A percentile compares a stretch with the other conserved stretches of the same genome.
Evolutionary conservation across 441 rosid species (phyloP).

Genomic region (Sinapis alba): DNA sequence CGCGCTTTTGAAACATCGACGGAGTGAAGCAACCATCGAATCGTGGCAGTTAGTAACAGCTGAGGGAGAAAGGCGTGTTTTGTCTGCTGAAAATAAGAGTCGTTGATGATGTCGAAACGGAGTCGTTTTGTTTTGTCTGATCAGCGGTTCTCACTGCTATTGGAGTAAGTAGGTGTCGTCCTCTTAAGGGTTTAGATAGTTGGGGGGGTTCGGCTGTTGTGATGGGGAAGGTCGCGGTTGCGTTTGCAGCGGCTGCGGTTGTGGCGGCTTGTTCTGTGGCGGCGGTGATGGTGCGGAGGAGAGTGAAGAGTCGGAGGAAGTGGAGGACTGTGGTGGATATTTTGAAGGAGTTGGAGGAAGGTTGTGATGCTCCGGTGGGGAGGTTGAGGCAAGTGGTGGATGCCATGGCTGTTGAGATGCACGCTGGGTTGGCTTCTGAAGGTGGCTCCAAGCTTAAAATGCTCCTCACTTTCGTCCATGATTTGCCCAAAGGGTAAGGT

Average conservation of each 20-base stretch:
- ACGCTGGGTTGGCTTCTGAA: constrained; percentile 96
- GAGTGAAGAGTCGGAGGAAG: constrained; percentile 69
- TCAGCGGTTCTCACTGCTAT: constrained; percentile 3
- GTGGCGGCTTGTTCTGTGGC: constrained; percentile 80
- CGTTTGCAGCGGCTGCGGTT: constrained; percentile 69
- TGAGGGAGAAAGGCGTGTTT: constrained; percentile 7
- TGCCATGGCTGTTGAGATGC: constrained; percentile 97
- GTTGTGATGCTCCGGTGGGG: constrained; percentile 67
- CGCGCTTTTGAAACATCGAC: not conserved
- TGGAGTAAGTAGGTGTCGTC: not conserved
- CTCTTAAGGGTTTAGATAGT: constrained; percentile 5
- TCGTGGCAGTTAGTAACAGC: constrained; percentile 25
- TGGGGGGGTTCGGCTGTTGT: constrained; percentile 1
- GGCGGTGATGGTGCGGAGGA: constrained; percentile 67
- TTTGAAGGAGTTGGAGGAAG: constrained; percentile 76
- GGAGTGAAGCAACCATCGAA: not conserved
- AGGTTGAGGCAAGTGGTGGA: constrained; percentile 85
- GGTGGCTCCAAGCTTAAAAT: constrained; percentile 95
- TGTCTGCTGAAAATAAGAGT: constrained; percentile 2
- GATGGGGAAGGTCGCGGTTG: constrained; percentile 71
- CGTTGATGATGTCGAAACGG: constrained; percentile 19
- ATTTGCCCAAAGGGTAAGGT: constrained; percentile 76
- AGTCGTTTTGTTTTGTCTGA: constrained; percentile 17
- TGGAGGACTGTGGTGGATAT: constrained; percentile 72
- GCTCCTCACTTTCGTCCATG: constrained; percentile 83